Evolutionary conservation across 2,329 filamentous ascomycete genomes (phyloP).

Genomic region (Akanthomyces uredinophilus): DNA sequence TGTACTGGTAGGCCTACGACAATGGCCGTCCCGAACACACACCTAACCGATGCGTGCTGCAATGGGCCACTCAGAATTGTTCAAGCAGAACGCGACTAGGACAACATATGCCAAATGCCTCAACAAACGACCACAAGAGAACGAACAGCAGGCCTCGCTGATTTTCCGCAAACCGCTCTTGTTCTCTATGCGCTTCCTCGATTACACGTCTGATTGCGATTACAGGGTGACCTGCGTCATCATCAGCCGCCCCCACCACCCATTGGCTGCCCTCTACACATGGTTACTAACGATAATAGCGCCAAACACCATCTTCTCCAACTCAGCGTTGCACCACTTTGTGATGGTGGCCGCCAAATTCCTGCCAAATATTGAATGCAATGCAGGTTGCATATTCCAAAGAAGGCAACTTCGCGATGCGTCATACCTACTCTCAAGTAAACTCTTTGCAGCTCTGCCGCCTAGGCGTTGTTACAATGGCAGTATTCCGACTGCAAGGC

Average conservation of each 20-base stretch:
- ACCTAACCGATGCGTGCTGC: background rate
- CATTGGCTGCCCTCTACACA: background rate
- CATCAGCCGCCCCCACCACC: background rate
- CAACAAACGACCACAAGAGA: background rate
- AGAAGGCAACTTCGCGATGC: background rate
- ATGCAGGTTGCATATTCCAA: background rate
- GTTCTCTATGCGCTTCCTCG: background rate
- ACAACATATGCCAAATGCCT: background rate
- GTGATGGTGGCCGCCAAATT: background rate
- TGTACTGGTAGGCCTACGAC: no score
- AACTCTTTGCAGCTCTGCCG: background rate
- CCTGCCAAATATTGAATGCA: slow-evolving; percentile 7
- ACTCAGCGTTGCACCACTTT: background rate
- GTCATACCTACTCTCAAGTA: background rate
- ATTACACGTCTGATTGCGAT: background rate
- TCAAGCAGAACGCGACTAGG: background rate
- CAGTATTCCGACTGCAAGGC: background rate
- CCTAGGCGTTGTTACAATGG: background rate
- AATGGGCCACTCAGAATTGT: background rate
- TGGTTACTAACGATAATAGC: background rate
- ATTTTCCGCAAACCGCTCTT: background rate
- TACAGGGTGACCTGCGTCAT: background rate
- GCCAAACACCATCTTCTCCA: background rate
- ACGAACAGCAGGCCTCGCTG: background rate
- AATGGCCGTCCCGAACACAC: background rate